phyloP scores from a whole-genome alignment of 2,329 filamentous ascomycete genomes.

The Bisporella sp. region DNA sequence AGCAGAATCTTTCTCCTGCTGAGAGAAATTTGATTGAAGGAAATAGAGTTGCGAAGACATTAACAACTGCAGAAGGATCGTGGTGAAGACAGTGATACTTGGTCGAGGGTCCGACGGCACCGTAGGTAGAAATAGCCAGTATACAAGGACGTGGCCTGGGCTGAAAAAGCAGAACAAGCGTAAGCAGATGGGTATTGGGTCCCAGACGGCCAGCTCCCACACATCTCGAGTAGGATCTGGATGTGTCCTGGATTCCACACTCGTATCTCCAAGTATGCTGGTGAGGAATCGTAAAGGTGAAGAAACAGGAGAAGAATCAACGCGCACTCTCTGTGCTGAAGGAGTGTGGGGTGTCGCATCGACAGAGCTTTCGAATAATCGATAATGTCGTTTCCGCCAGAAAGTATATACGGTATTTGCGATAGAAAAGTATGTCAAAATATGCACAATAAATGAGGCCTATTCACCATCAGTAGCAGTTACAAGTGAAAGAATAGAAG shows the following conservation, averaged over 20 bases:
- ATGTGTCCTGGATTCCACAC: conserved; percentile 76
- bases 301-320: conserved; percentile 73
- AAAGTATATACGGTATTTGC: conserved; percentile 79
- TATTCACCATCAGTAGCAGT: conserved; percentile 29
- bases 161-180: conserved; percentile 86
- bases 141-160: conserved; percentile 85
- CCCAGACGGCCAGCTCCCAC: conserved; percentile 93
- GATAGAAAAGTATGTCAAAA: conserved; percentile 58
- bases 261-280: conserved; percentile 58
- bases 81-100: conserved; percentile 79
- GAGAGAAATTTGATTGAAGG: conserved; percentile 67
- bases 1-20: conserved; percentile 77
- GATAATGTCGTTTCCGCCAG: conserved; percentile 74
- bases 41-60: conserved; percentile 72
- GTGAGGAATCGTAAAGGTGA: conserved; percentile 71
- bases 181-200: conserved; percentile 78
- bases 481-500: neutral
- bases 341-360: conserved; percentile 71
- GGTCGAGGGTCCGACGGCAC: conserved; percentile 68
- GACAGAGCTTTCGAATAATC: conserved; percentile 82
- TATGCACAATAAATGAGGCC: conserved; percentile 65
- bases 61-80: conserved; percentile 66
- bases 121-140: conserved; percentile 81
- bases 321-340: conserved; percentile 80
- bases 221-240: conserved; percentile 79